Conservation (phyloP, 1,284 basidiomycete genomes). For the Pseudozyma pruni region DNA sequence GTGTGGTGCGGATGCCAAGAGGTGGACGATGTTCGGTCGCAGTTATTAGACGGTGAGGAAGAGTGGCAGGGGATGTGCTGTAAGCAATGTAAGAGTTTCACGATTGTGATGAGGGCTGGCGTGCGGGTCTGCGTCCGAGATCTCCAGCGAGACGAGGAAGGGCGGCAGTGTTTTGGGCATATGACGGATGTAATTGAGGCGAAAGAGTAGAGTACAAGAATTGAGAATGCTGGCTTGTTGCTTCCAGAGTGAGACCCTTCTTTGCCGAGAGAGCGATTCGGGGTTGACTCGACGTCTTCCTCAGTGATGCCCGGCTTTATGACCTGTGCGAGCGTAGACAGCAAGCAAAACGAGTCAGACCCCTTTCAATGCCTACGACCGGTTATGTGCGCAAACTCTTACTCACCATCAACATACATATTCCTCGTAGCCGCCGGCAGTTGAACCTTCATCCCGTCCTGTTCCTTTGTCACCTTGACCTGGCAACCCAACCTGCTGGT, state of each 20-base stretch:
- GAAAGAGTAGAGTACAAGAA: too few relatives aligned
- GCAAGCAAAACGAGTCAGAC: too few relatives aligned
- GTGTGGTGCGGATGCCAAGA: conserved; percentile 62
- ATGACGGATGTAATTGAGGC: too few relatives aligned
- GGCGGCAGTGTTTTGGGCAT: too few relatives aligned
- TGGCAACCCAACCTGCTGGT: conserved; percentile 78
- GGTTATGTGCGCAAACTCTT: not conserved
- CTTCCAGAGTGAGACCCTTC: too few relatives aligned
- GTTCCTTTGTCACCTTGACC: conserved; percentile 81
- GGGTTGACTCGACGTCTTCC: too few relatives aligned
- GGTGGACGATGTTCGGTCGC: conserved; percentile 68
- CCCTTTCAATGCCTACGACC: too few relatives aligned
- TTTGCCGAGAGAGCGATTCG: not conserved
- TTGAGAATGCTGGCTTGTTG: not conserved
- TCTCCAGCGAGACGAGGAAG: too few relatives aligned
- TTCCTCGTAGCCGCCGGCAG: conserved; percentile 93
- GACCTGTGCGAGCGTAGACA: too few relatives aligned
- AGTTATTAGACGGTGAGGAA: conserved; percentile 54
- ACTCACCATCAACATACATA: conserved; percentile 87
- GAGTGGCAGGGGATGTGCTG: not conserved
- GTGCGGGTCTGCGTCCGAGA: too few relatives aligned
- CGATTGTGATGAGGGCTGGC: not conserved
- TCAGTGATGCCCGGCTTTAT: conserved; percentile 48
- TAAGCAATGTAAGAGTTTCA: too few relatives aligned
- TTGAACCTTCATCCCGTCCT: conserved; percentile 87